Conservation (phyloP, 345 rosid genomes). For the Gossypioides kirkii region DNA sequence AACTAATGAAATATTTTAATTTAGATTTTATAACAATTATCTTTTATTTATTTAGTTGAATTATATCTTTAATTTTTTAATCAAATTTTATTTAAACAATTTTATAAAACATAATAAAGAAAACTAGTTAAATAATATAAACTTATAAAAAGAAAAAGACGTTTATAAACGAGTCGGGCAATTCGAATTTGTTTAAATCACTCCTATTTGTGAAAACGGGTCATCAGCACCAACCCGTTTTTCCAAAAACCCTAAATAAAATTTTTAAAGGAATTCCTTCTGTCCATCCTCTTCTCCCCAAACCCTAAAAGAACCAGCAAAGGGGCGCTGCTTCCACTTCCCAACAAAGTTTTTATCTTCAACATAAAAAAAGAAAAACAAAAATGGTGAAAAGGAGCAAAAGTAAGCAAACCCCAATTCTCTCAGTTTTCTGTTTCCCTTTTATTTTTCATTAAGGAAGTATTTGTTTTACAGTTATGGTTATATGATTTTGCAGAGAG, state of each 20-base stretch:
- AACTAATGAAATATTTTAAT: too few species aligned
- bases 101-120: too few species aligned
- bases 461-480: neutral
- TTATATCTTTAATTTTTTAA: too few species aligned
- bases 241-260: neutral
- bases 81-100: too few species aligned
- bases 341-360: neutral
- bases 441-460: too few species aligned
- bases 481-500: constrained; percentile 52
- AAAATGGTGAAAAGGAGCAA: constrained; percentile 78
- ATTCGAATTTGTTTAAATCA: too few species aligned
- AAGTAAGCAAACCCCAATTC: constrained; percentile 40
- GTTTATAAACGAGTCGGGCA: too few species aligned
- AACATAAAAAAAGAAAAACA: neutral
- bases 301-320: neutral
- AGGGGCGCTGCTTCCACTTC: neutral
- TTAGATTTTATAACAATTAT: too few species aligned
- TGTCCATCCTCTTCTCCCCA: neutral
- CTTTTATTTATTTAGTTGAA: too few species aligned
- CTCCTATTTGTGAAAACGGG: neutral
- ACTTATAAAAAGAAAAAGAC: too few species aligned
- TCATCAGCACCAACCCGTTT: neutral
- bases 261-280: neutral
- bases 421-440: neutral
- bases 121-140: too few species aligned